These are phyloP conservation scores for Ceratocystis ficicola DNA, from an alignment of 2,329 filamentous ascomycete species.

Conservation along the genomic window DNA sequence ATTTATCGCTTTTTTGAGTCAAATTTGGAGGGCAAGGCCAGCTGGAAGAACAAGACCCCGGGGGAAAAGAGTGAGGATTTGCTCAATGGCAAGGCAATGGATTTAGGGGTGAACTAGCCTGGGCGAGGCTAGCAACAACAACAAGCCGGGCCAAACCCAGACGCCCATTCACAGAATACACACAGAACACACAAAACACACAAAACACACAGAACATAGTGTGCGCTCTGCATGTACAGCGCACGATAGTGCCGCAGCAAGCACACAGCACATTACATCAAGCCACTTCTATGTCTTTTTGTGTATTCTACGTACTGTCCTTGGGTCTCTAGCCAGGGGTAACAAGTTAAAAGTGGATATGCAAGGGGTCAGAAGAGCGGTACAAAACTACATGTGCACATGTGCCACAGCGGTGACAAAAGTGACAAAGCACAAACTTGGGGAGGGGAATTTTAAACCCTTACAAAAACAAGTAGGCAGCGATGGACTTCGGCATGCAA, in stretches of 20 bases:
- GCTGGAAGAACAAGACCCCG: too few species aligned
- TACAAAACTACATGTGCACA: constrained; percentile 1
- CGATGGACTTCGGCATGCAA: background rate
- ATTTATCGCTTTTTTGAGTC: too few species aligned
- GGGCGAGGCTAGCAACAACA: too few species aligned
- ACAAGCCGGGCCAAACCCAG: too few species aligned
- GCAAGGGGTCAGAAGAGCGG: background rate
- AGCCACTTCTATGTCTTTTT: background rate
- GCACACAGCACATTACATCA: background rate
- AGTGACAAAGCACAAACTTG: background rate
- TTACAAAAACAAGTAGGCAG: background rate
- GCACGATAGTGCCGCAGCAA: background rate
- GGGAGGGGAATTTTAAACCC: background rate
- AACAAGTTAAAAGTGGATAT: background rate
- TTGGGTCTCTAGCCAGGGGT: background rate
- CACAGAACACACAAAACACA: too few species aligned
- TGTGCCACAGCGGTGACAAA: background rate
- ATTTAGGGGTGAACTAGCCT: too few species aligned
- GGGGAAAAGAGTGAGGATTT: too few species aligned
- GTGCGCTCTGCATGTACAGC: background rate
- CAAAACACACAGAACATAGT: too few species aligned
- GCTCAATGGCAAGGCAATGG: too few species aligned
- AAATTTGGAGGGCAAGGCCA: too few species aligned
- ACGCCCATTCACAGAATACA: background rate
- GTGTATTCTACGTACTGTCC: too few species aligned